phyloP scores from a whole-genome alignment of 2,329 filamentous ascomycete genomes.

The Lecanoromycetidae sp. region DNA sequence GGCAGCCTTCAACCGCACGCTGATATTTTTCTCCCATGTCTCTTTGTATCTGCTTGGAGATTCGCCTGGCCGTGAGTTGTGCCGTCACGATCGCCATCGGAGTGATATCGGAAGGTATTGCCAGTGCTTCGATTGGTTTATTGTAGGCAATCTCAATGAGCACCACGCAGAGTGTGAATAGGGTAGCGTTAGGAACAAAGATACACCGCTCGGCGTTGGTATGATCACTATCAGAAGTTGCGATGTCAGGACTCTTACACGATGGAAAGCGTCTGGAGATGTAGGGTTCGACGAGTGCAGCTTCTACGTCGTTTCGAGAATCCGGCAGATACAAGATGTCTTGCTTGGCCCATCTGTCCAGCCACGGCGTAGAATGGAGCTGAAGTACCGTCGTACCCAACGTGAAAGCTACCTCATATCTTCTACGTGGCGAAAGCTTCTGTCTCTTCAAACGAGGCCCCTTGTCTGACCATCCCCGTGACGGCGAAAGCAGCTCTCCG shows the following conservation, averaged over 20 bases:
- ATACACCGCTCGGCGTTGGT: not conserved
- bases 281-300: not conserved
- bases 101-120: not conserved
- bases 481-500: not conserved
- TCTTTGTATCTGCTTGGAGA: not conserved
- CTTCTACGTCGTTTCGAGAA: not conserved
- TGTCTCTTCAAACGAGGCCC: not conserved
- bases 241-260: not conserved
- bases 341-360: slow-evolving; percentile 1
- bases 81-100: not conserved
- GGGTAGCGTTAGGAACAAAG: not conserved
- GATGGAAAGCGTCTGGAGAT: slow-evolving; percentile 3
- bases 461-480: not conserved
- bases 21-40: slow-evolving; percentile 2
- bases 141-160: slow-evolving; percentile 6
- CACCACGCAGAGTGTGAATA: slow-evolving; percentile 1
- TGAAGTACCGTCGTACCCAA: slow-evolving; percentile 4
- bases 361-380: slow-evolving; percentile 5
- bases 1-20: not conserved
- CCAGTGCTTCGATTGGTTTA: not conserved
- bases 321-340: slow-evolving; percentile 2
- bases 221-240: not conserved
- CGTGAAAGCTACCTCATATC: not conserved
- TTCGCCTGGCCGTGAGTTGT: not conserved
- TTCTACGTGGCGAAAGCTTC: not conserved